Percentiles rank a stretch among this genome's conserved stretches.
phyloP scores from a whole-genome alignment of 176 grass and related monocot species.

The barley (Hordeum vulgare) region MorexV3_pseudomolecules_assembly NC_058523.1:346734187-346734686 shows the following conservation, averaged over 20 bases:
- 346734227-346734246: constrained; percentile 88
- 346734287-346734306: constrained; percentile 46
- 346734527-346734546: constrained; percentile 19
- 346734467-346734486: constrained; percentile 25
- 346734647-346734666: constrained; percentile 21
- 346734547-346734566: constrained; percentile 49
- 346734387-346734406: background rate
- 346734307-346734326: constrained; percentile 77
- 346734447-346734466: constrained; percentile 65
- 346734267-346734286: constrained; percentile 80
- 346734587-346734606: constrained; percentile 54
- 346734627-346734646: constrained; percentile 45
- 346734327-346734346: constrained; percentile 75
- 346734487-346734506: constrained; percentile 9
- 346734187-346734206: background rate
- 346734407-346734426: background rate
- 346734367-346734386: background rate
- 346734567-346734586: constrained; percentile 45
- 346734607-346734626: constrained; percentile 47
- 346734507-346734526: background rate
- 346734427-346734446: constrained; percentile 14
- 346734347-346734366: constrained; percentile 84
- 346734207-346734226: constrained; percentile 33
- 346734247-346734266: constrained; percentile 92
- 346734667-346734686: constrained; percentile 62